A percentile compares a stretch with the other conserved stretches of the same genome.
Evolutionary conservation across 495 filamentous ascomycete genomes (phyloP).

Genomic region (Lasiosphaeria miniovina): DNA sequence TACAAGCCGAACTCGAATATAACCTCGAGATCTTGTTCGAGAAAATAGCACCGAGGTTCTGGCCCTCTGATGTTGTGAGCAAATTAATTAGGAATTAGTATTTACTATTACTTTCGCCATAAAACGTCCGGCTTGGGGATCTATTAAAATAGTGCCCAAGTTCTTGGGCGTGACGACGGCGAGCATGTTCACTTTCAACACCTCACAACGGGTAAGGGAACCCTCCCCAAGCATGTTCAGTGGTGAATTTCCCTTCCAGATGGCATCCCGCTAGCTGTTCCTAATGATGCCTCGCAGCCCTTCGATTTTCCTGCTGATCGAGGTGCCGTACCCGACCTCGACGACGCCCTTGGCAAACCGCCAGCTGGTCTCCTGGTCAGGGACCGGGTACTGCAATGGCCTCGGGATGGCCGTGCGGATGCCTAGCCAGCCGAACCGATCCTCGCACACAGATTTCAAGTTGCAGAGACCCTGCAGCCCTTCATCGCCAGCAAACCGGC

Average conservation of each 20-base stretch:
- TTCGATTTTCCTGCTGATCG: constrained; percentile 33
- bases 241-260: not conserved
- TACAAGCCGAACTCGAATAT: not conserved
- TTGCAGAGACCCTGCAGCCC: constrained; percentile 83
- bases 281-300: constrained; percentile 41
- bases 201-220: too few species aligned
- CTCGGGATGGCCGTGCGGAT: constrained; percentile 74
- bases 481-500: constrained; percentile 88
- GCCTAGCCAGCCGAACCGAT: constrained; percentile 59
- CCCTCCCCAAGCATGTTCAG: not conserved
- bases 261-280: constrained; percentile 24
- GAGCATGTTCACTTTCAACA: too few species aligned
- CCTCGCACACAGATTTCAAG: constrained; percentile 77
- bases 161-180: too few species aligned
- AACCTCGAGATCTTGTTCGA: not conserved
- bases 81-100: not conserved
- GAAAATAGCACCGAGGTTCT: not conserved
- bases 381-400: constrained; percentile 76
- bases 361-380: constrained; percentile 52
- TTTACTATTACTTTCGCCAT: not conserved
- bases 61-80: not conserved
- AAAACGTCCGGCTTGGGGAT: too few species aligned
- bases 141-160: too few species aligned
- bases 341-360: constrained; percentile 53
- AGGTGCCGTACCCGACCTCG: constrained; percentile 52